Evolutionary conservation across 441 rosid species (phyloP), one percentile per base, ranked within the genome.

Genomic region (Breynia disticha): DNA sequence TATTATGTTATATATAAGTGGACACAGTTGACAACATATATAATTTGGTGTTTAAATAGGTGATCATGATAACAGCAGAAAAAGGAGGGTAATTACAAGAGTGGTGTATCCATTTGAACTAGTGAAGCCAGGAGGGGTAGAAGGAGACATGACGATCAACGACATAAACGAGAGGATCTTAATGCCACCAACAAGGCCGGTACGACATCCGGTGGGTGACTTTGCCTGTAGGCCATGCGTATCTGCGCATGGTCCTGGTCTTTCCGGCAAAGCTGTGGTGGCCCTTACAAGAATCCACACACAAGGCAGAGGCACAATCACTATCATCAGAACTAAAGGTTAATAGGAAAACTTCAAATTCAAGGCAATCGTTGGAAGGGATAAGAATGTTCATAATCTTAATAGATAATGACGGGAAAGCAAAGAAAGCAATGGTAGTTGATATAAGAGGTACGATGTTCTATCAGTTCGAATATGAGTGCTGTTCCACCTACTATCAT

Each of bases 271-370:
- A 68, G 79, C 91, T 0, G 86, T 91, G 43, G 91, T 91, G 69
- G 95, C 97, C 43, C 86, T 91, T 11, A 91, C 98, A 4, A 82
- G 78, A 72, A 82, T 91, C 59, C 95, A 86, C 49, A 91, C 98
- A n/a, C 95, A 76, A 64, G 98, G 98, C 15, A 81, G 79, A 74
- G 98, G 98, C 69, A 88, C 97, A 2, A 81, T 91, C 68, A 91
- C 98, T 18, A 91, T 91, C 47, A 81, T 91, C 46, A 81, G 97
- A 76, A 91, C 98, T 62, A 91, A 69, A 75, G 95, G 91, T 55
- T 83, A 65, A 83, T n/a, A 44, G 16, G 12, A 18, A 56, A 56
- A 43, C 55, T 37, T 46, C 35, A 9, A 1, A 28, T 4, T 28
- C 7, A 5, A 4, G 35, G 8, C 35, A 28, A 28, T 28, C 3